A percentile compares a stretch with the other conserved stretches of the same genome.
Evolutionary conservation across 2,329 filamentous ascomycete genomes (phyloP).

Genomic region (Fusarium sp.): DNA sequence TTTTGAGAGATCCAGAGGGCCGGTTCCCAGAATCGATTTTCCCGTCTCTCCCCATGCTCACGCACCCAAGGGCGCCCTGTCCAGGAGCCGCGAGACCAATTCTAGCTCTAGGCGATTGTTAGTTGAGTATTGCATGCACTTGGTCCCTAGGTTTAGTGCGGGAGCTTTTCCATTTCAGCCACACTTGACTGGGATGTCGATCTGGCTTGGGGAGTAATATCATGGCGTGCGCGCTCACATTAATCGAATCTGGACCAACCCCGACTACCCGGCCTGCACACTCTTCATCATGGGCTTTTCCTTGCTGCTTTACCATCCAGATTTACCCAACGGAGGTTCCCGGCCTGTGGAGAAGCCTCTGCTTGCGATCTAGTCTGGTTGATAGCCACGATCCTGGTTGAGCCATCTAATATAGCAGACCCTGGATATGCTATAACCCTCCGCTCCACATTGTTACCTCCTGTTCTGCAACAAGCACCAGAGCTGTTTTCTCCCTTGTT

Average conservation of each 20-base stretch:
- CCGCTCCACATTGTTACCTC: slow-evolving; percentile 46
- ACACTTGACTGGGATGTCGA: slow-evolving; percentile 46
- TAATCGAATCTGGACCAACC: slow-evolving; percentile 46
- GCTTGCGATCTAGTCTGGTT: slow-evolving; percentile 48
- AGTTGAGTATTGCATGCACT: slow-evolving; percentile 28
- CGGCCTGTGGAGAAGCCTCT: slow-evolving; percentile 47
- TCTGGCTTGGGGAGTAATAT: slow-evolving; percentile 37
- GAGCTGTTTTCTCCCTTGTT: slow-evolving; percentile 46
- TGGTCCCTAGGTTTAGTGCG: slow-evolving; percentile 37
- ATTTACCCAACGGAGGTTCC: slow-evolving; percentile 48
- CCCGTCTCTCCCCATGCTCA: slow-evolving; percentile 40
- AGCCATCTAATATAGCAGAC: slow-evolving; percentile 52
- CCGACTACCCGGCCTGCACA: slow-evolving; percentile 40
- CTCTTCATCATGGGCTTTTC: slow-evolving; percentile 43
- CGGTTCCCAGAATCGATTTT: slow-evolving; percentile 45
- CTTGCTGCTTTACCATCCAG: slow-evolving; percentile 39
- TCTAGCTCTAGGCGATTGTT: slow-evolving; percentile 25
- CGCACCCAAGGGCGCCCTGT: slow-evolving; percentile 33
- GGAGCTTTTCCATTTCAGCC: slow-evolving; percentile 41
- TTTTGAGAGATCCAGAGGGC: slow-evolving; percentile 45
- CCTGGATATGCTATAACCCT: slow-evolving; percentile 52
- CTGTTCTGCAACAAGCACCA: slow-evolving; percentile 45
- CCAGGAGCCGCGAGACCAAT: slow-evolving; percentile 35
- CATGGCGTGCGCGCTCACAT: slow-evolving; percentile 47
- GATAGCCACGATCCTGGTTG: slow-evolving; percentile 44